phyloP scores from a whole-genome alignment of 345 rosid species.

The Sisymbrium irio region DNA sequence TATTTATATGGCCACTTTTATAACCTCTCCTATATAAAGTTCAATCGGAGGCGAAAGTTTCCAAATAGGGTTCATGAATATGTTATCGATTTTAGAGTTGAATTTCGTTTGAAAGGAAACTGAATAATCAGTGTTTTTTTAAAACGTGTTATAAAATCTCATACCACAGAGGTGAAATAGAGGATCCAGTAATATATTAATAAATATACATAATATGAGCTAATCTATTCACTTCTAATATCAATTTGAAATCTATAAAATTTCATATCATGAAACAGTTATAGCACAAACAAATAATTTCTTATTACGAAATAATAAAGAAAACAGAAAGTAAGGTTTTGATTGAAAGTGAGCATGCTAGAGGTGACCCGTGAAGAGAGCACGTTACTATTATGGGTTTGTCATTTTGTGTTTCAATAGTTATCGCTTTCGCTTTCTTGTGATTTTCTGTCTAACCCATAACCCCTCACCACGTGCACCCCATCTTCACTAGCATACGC shows the following conservation, averaged over 20 bases:
- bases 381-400: conserved; percentile 25
- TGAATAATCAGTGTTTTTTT: not conserved
- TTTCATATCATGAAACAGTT: not conserved
- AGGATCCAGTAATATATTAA: not conserved
- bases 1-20: not conserved
- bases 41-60: not conserved
- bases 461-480: conserved; percentile 29
- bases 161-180: not conserved
- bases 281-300: not conserved
- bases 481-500: not conserved
- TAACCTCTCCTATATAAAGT: too few species aligned
- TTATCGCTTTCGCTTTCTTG: conserved; percentile 33
- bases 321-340: conserved; percentile 15
- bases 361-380: conserved; percentile 38
- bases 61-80: not conserved
- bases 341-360: conserved; percentile 19
- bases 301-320: not conserved
- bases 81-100: not conserved
- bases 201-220: not conserved
- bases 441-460: conserved; percentile 31
- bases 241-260: not conserved
- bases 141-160: not conserved
- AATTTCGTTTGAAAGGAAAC: not conserved
- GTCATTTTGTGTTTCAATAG: conserved; percentile 30
- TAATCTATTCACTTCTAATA: not conserved